Conservation (phyloP, 2,329 filamentous ascomycete species). For the Zasmidium citrigriseum region DNA sequence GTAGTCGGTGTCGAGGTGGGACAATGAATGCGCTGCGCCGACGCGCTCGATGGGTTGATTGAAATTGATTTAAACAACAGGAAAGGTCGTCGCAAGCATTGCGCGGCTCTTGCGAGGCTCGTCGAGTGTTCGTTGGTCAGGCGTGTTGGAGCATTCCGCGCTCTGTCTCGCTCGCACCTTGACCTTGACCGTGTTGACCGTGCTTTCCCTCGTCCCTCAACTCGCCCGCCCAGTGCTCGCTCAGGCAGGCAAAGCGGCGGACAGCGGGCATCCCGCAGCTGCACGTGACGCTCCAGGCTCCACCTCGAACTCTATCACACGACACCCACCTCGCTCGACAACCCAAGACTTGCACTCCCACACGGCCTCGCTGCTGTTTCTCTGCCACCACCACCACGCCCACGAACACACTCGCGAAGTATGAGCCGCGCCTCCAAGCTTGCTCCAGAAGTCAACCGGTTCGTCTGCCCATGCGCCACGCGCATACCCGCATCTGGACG, state of each 20-base stretch:
- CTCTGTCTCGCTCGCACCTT: not conserved
- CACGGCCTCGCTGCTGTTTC: not conserved
- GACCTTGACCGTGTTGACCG: too few species aligned
- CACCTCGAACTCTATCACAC: not conserved
- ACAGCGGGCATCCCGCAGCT: not conserved
- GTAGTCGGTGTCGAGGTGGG: not conserved
- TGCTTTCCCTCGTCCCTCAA: too few species aligned
- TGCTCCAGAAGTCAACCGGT: slow-evolving; percentile 99
- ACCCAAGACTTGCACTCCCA: slow-evolving; percentile 11
- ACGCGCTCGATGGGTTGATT: not conserved
- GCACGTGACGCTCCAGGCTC: not conserved
- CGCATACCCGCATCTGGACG: slow-evolving; percentile 1
- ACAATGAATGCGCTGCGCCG: not conserved
- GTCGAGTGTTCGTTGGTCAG: not conserved
- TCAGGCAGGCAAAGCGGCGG: not conserved
- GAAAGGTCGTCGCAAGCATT: not conserved
- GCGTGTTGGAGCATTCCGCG: not conserved
- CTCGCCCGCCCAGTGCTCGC: too few species aligned
- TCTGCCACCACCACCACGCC: slow-evolving; percentile 35
- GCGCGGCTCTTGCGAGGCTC: not conserved
- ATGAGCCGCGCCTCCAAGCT: slow-evolving; percentile 97
- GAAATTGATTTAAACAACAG: not conserved
- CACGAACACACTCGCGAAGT: slow-evolving; percentile 51
- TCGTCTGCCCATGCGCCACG: slow-evolving; percentile 42
- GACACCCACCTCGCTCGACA: not conserved